Percentiles rank a stretch among this genome's conserved stretches.
phyloP scores from a whole-genome alignment of 768 basidiomycete species.

The Boletus subparvulus region DNA sequence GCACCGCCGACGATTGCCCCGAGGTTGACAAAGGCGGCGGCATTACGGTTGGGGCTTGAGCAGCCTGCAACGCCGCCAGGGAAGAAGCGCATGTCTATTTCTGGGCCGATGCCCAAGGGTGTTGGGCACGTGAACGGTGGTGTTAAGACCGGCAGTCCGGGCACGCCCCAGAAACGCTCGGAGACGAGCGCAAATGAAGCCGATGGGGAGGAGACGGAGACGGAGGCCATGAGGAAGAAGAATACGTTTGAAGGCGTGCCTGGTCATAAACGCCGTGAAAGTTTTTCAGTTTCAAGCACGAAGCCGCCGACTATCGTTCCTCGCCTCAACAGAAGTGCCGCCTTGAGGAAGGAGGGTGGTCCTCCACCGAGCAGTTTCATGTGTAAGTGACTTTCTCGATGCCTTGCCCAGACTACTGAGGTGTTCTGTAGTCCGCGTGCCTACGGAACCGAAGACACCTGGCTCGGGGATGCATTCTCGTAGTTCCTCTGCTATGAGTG shows the following conservation, averaged over 20 bases:
- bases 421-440: constrained; percentile 44
- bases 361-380: constrained; percentile 67
- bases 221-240: constrained; percentile 32
- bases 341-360: constrained; percentile 44
- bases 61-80: constrained; percentile 39
- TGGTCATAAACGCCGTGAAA: constrained; percentile 79
- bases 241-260: constrained; percentile 76
- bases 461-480: constrained; percentile 38
- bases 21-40: constrained; percentile 73
- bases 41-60: constrained; percentile 60
- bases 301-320: constrained; percentile 44
- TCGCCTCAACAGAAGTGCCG: constrained; percentile 44
- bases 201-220: constrained; percentile 31
- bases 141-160: constrained; percentile 5
- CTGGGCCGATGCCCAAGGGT: constrained; percentile 17
- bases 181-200: constrained; percentile 26
- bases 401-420: background rate
- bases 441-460: constrained; percentile 43
- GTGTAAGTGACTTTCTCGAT: constrained; percentile 48
- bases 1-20: constrained; percentile 71
- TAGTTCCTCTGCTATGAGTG: constrained; percentile 41
- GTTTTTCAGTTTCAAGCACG: constrained; percentile 63
- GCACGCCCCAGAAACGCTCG: constrained; percentile 11
- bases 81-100: constrained; percentile 38
- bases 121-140: constrained; percentile 4